Evolutionary conservation across 176 grass and related monocot species (phyloP).

Genomic region (Microstegium vimineum): DNA sequence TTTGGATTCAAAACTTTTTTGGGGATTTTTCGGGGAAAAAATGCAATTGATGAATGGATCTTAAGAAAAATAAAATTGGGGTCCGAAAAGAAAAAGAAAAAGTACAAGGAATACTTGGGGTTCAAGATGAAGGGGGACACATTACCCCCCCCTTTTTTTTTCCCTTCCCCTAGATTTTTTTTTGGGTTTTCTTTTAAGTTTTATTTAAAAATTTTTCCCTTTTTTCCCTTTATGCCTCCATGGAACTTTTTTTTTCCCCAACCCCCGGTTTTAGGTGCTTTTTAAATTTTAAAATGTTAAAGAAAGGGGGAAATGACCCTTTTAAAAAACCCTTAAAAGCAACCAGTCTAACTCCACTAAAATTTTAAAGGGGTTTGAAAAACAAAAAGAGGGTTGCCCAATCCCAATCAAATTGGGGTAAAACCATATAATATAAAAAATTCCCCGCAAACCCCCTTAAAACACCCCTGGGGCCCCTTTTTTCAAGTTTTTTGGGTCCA

Average conservation of each 20-base stretch:
- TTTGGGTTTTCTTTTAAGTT: neutral
- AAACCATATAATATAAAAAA: neutral
- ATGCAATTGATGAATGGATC: constrained; percentile 99
- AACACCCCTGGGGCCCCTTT: too few relatives aligned
- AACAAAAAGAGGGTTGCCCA: neutral
- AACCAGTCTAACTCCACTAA: neutral
- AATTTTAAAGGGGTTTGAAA: neutral
- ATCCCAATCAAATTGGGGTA: neutral
- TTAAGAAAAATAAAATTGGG: constrained; percentile 83
- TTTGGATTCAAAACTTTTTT: constrained; percentile 99
- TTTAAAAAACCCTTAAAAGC: neutral
- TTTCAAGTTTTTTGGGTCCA: neutral
- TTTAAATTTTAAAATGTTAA: neutral
- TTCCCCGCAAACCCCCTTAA: neutral
- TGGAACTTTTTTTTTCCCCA: neutral
- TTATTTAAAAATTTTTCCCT: neutral
- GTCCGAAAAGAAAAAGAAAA: constrained; percentile 74
- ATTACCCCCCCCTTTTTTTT: neutral
- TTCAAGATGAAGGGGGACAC: constrained; percentile 78
- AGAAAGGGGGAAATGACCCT: neutral
- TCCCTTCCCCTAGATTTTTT: neutral
- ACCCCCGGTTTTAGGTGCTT: neutral
- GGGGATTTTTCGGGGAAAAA: constrained; percentile 94
- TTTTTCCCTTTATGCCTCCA: neutral
- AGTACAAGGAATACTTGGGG: constrained; percentile 70